Conservation (phyloP, 2,329 filamentous ascomycete genomes). For the Cercospora sp. region DNA sequence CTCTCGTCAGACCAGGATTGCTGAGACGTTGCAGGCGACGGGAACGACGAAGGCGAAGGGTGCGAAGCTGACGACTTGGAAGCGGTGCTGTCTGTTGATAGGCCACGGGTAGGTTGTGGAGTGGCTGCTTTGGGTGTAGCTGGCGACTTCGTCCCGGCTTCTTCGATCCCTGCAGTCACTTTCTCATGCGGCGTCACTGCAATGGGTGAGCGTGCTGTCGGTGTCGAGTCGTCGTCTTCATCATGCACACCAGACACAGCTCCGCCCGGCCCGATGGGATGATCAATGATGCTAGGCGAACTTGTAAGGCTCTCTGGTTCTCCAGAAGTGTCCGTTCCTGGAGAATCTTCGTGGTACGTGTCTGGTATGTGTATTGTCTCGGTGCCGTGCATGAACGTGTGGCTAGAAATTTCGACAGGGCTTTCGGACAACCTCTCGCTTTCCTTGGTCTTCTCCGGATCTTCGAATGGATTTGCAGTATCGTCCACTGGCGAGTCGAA, state of each 20-base stretch:
- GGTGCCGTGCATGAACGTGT: conserved; percentile 43
- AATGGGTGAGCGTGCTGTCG: conserved; percentile 34
- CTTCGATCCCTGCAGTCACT: background rate
- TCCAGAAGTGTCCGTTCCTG: conserved; percentile 24
- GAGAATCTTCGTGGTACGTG: conserved; percentile 25
- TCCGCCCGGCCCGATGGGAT: conserved; percentile 28
- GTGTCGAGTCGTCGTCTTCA: conserved; percentile 36
- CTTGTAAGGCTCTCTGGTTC: conserved; percentile 31
- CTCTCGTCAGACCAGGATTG: conserved; percentile 82
- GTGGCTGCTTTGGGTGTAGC: conserved; percentile 4
- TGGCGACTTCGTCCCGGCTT: background rate
- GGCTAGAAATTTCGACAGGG: conserved; percentile 63
- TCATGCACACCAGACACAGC: conserved; percentile 21
- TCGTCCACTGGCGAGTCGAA: conserved; percentile 58
- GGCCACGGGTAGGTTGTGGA: conserved; percentile 19
- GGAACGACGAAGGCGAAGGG: conserved; percentile 24
- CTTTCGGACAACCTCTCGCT: conserved; percentile 63
- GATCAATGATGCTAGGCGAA: conserved; percentile 36
- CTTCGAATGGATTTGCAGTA: conserved; percentile 44
- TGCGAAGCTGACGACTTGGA: conserved; percentile 30
- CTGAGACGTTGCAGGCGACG: conserved; percentile 48
- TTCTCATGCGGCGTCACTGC: conserved; percentile 12
- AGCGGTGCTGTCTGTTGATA: conserved; percentile 27
- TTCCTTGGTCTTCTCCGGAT: conserved; percentile 28
- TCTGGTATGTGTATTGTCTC: conserved; percentile 41